These are phyloP conservation scores for Quercus alba DNA, from an alignment of 306 rosid genomes.

Conservation along the genomic window DNA sequence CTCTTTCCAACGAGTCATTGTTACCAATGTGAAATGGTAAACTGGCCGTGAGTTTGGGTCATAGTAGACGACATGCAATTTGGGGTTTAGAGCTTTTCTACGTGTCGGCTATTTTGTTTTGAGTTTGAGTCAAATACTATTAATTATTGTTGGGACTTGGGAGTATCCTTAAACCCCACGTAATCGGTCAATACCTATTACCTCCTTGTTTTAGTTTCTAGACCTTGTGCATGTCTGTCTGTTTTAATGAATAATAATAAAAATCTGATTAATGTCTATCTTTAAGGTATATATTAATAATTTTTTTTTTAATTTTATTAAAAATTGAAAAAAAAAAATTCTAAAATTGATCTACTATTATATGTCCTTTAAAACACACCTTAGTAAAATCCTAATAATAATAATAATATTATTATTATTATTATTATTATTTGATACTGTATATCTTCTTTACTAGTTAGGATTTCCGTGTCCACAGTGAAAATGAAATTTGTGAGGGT, in stretches of 20 bases:
- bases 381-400: no score
- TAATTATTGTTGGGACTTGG: not conserved
- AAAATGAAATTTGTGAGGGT: no score
- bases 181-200: not conserved
- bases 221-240: slow-evolving; percentile 28
- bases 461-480: not conserved
- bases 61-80: slow-evolving; percentile 14
- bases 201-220: slow-evolving; percentile 1
- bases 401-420: no score
- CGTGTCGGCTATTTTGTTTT: slow-evolving; percentile 31
- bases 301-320: no score
- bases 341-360: no score
- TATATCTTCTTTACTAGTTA: not conserved
- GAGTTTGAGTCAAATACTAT: not conserved
- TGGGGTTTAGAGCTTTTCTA: slow-evolving; percentile 21
- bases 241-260: not conserved
- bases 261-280: no score
- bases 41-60: slow-evolving; percentile 33
- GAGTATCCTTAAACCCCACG: slow-evolving; percentile 1
- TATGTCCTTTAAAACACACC: no score
- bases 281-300: no score
- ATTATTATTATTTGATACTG: no score
- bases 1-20: slow-evolving; percentile 15
- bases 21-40: slow-evolving; percentile 19
- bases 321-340: no score